A percentile compares a stretch with the other conserved stretches of the same genome.
Conservation (phyloP, 2,329 filamentous ascomycete genomes). For the Colletotrichum sp. region DNA sequence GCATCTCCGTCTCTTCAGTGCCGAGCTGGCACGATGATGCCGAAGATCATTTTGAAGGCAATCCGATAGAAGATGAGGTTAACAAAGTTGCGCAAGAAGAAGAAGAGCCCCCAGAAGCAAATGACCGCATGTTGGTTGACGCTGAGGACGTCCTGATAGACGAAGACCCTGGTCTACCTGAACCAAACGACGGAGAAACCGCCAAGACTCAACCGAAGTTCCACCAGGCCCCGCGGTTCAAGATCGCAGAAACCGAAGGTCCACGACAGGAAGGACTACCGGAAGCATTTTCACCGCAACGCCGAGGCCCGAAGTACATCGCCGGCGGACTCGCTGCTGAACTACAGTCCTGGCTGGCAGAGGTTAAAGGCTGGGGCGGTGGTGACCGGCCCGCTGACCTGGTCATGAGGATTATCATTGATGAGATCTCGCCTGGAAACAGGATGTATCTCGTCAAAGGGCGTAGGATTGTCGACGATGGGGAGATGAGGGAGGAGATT, state of each 20-base stretch:
- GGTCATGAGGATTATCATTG: constrained; percentile 30
- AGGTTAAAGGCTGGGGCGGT: constrained; percentile 38
- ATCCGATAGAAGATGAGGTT: not conserved
- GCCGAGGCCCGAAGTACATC: constrained; percentile 36
- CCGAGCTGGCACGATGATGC: constrained; percentile 10
- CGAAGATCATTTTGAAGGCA: not conserved
- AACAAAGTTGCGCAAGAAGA: not conserved
- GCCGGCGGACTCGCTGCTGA: constrained; percentile 41
- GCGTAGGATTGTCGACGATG: constrained; percentile 16
- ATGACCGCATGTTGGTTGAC: not conserved
- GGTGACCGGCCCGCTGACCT: constrained; percentile 12
- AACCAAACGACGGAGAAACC: not conserved
- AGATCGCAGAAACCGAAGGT: constrained; percentile 28
- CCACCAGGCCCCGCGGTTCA: constrained; percentile 44
- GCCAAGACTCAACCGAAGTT: constrained; percentile 40
- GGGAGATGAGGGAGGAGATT: not conserved
- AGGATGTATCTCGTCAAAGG: constrained; percentile 38
- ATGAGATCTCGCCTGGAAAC: constrained; percentile 33
- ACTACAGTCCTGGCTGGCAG: constrained; percentile 46
- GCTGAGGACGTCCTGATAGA: constrained; percentile 9
- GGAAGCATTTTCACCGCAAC: constrained; percentile 39
- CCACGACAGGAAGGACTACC: constrained; percentile 25
- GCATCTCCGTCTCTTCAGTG: constrained; percentile 19
- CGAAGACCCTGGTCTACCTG: constrained; percentile 4
- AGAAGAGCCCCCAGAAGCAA: not conserved